phyloP scores from a whole-genome alignment of 2,329 filamentous ascomycete genomes.

The Knufia petricola region DNA sequence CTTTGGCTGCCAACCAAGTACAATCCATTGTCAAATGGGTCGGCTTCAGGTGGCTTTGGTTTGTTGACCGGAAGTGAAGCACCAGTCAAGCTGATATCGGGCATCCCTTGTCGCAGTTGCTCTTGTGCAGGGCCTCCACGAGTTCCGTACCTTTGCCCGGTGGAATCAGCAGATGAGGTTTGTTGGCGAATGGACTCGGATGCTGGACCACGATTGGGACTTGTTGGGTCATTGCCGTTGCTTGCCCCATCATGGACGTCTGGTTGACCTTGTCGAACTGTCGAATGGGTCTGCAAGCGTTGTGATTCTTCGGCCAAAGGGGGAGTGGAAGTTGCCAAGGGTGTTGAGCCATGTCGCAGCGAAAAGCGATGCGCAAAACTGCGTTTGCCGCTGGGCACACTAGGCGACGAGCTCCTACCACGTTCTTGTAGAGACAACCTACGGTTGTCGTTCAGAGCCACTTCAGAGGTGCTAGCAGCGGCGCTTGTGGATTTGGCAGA shows the following conservation, averaged over 20 bases:
- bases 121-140: too few species aligned
- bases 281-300: background rate
- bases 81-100: conserved; percentile 4
- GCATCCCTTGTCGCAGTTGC: conserved; percentile 10
- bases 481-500: conserved; percentile 44
- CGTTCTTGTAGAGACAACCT: conserved; percentile 22
- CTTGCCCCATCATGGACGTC: background rate
- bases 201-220: background rate
- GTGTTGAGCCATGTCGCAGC: conserved; percentile 1
- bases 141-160: background rate
- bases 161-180: conserved; percentile 73
- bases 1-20: conserved; percentile 18
- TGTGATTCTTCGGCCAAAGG: background rate
- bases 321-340: background rate
- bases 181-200: conserved; percentile 87
- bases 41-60: background rate
- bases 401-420: conserved; percentile 12
- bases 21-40: conserved; percentile 13
- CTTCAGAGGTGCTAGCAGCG: conserved; percentile 16
- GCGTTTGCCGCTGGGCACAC: background rate
- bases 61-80: background rate
- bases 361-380: conserved; percentile 6
- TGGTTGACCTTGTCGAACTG: background rate
- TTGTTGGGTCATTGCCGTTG: background rate
- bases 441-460: conserved; percentile 19